Base-by-base conservation (phyloP, 148 eudicot species). In the Dianthus caryophyllus region DNA sequence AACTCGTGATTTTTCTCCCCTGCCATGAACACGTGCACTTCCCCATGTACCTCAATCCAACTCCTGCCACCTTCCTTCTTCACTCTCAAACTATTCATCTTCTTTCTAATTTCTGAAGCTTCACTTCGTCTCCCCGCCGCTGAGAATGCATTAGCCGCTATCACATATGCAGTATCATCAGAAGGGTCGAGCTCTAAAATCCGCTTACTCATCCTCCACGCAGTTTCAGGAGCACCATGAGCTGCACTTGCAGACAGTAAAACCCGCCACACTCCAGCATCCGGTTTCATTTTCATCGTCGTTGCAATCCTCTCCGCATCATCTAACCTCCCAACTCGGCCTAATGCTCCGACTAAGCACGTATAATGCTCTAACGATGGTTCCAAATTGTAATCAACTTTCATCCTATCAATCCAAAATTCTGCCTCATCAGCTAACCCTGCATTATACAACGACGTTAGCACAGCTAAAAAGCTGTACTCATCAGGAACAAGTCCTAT, bases 161-260 rank as follows among this genome's bases (percentile, higher is more conserved):
- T 84, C 48, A 88, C 87, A 79, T 85, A 82, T 4, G 90, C 90
- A 1, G 90, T 82, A 65, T 85, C 90, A 68, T 88, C 96, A 59
- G 65, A 31, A 11, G 84, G 87, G 69, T 82, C 73, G 1, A 88
- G 75, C 30, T 81, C 82, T 73, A 82, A 66, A 31, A 88, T 63
- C 14, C 79, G 68, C 73, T 79, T 64, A 61, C 85, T 66, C 87
- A 82, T 86, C 59, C 65, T 76, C 82, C 82, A 73, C 55, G 82
- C 88, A 70, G 73, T 58, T 6, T 82, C 81, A 31, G 77, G 72
- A 26, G 75, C 78, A 29, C 77, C 82, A 77, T 82, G 78, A 52
- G 65, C 66, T 7, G 79, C 81, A 75, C 82, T 75, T 10, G 75
- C 79, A 0, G 90, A 84, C 49, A 88, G 64, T 52, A 88, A 75